These are phyloP conservation scores for Amylostereum areolatum DNA, from an alignment of 1,284 basidiomycete species.

Conservation along the genomic window DNA sequence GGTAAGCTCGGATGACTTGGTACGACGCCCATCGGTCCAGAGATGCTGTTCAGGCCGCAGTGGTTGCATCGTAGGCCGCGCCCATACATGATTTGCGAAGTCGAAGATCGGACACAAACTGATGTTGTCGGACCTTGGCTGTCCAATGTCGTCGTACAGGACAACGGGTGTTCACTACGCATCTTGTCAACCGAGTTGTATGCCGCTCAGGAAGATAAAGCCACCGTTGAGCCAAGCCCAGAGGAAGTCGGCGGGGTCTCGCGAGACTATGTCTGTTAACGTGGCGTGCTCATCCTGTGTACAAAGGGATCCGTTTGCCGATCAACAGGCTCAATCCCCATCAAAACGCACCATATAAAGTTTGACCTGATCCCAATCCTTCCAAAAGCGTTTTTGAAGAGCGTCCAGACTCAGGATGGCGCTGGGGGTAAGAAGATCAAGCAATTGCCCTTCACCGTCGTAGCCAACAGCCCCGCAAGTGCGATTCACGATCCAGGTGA, in stretches of 20 bases:
- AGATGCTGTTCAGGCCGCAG: background rate
- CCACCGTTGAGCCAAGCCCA: constrained; percentile 88
- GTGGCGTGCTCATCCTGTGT: constrained; percentile 2
- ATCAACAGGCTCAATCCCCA: no score
- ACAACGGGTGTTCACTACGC: constrained; percentile 80
- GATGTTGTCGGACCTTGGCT: constrained; percentile 64
- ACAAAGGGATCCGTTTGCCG: background rate
- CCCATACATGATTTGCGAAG: constrained; percentile 68
- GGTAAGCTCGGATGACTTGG: constrained; percentile 38
- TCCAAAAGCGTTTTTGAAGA: constrained; percentile 46
- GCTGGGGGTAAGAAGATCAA: constrained; percentile 46
- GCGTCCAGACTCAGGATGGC: constrained; percentile 39
- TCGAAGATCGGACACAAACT: constrained; percentile 83
- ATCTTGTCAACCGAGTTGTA: constrained; percentile 7
- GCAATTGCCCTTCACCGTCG: constrained; percentile 16
- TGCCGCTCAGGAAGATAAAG: constrained; percentile 8
- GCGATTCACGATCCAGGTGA: constrained; percentile 58
- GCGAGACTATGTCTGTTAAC: background rate
- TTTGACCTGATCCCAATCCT: constrained; percentile 42
- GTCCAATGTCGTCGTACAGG: constrained; percentile 70
- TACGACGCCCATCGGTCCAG: constrained; percentile 9
- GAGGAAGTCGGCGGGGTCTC: constrained; percentile 38
- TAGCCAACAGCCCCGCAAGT: constrained; percentile 14
- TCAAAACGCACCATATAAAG: constrained; percentile 1
- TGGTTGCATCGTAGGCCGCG: constrained; percentile 20